A percentile compares a stretch with the other conserved stretches of the same genome.
These are phyloP conservation scores for Cyclotella kingstonii DNA, from an alignment of 108 stramenopile genomes.

Conservation along the genomic window DNA sequence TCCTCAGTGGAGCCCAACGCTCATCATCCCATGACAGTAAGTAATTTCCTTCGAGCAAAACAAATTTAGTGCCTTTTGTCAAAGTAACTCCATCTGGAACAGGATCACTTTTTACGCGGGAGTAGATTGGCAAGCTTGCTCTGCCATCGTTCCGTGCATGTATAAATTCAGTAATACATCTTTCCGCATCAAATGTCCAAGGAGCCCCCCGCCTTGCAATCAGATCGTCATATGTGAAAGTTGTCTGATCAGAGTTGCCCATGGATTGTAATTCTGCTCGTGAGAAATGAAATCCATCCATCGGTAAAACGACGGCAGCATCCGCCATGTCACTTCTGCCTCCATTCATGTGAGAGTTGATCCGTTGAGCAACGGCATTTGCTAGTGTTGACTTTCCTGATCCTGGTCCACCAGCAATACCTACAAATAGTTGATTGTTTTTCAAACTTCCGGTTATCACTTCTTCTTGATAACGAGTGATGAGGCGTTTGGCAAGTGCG, in stretches of 20 bases:
- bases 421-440: conserved; percentile 46
- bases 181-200: conserved; percentile 71
- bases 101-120: conserved; percentile 61
- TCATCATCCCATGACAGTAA: conserved; percentile 42
- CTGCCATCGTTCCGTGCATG: conserved; percentile 33
- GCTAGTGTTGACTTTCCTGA: conserved; percentile 68
- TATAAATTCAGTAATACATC: conserved; percentile 34
- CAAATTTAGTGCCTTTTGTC: conserved; percentile 43
- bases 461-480: conserved; percentile 10
- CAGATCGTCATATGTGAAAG: conserved; percentile 33
- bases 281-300: conserved; percentile 76
- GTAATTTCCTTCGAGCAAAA: conserved; percentile 74
- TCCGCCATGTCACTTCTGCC: neutral
- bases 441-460: neutral
- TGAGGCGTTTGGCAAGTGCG: conserved; percentile 30
- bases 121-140: conserved; percentile 54
- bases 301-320: conserved; percentile 51
- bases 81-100: conserved; percentile 44
- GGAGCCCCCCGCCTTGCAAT: conserved; percentile 62
- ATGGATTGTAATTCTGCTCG: conserved; percentile 40
- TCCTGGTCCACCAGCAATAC: conserved; percentile 69
- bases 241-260: conserved; percentile 9
- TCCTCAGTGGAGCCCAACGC: conserved; percentile 48
- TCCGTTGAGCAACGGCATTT: conserved; percentile 30
- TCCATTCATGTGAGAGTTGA: conserved; percentile 25